Evolutionary conservation across 2,329 filamentous ascomycete species (phyloP), one percentile per base, ranked within the genome.

Genomic region (Colletotrichum paranaense): DNA sequence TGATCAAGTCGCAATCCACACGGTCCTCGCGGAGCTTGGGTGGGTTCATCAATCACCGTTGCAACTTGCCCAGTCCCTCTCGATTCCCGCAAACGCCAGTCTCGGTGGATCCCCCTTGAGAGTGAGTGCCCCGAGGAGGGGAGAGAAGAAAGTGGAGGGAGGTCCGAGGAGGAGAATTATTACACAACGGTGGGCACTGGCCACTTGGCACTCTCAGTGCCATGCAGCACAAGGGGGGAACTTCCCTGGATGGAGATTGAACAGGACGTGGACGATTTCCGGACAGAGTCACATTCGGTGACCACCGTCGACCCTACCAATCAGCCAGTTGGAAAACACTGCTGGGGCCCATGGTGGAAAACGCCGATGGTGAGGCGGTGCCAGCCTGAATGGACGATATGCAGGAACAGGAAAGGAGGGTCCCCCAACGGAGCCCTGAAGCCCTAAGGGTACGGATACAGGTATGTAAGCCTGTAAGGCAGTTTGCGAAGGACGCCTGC

Each of bases 321-420:
- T 49, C 42, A n/a, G 7, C 19, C 42, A 9, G 19, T 49, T 19
- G 42, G 19, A 49, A 11, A n/a, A 49, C 3, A 19, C 42, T 19
- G 19, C 16, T 49, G 19, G 14, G 14, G 16, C 38, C 1, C 42
- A 49, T 49, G 42, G 42, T n/a, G 42, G 42, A 49, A 55, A 28
- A 14, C 52, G 26, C 52, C 52, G 52, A 28, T 28, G 52, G 22
- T 11, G 52, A 55, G 52, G 52, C 52, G 52, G 22, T 24, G 22
- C 26, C 24, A 28, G 52, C 26, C 52, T 14, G 22, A 7, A n/a
- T 14, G 52, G 42, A 49, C n/a, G 19, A 30, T 35, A 71, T 71
- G 62, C 56, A 71, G 68, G 62, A 69, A 66, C 22, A 46, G 42
- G 42, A 46, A 46, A 46, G 19, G 42, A 46, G 42, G 42, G 42